Base-by-base conservation (phyloP, 2,329 filamentous ascomycete species). In the Botryosphaeria dothidea region DNA sequence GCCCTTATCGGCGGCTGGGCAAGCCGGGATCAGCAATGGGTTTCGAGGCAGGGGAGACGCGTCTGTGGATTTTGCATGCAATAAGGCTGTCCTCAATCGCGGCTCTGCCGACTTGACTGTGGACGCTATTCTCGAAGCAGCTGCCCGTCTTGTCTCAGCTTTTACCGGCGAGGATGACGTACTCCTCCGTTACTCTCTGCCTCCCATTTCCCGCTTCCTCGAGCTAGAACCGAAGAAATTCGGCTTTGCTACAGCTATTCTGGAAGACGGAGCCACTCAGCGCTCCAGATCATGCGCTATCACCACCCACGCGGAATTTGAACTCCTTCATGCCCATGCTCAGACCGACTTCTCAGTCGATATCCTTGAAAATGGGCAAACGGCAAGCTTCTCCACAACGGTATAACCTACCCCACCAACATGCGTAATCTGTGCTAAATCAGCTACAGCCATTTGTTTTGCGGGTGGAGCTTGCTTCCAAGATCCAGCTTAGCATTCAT, bases 161-260 rank as follows among this genome's bases (percentile, higher is more conserved):
- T 57, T 64, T n/a, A 64, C 62, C 21, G 62, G 62, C 43, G 62
- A 64, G 41, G 62, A 64, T 34, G 62, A 58, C 25, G 31, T 64
- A 23, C 27, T 51, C 3, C 58, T 64, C 23, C 62, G 52, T 51
- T 64, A 64, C 8, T 64, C 62, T 27, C 51, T 64, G 27, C 62
- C 51, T 21, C 21, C 51, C 23, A 17, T 34, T 19, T 27, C 48
- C 61, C 21, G 23, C 11, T 43, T 21, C 48, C 17, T 34, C 21
- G 38, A 63, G 36, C 46, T 25, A 25, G 51, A 36, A 8, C 38
- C 19, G 38, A 27, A 46, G 41, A 60, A 23, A 46, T 60, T 34
- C 56, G 56, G 56, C 34, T 11, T 60, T 60, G 56, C 56, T 31
- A 46, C 36, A 19, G 56, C 56, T 21, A 9, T 17, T 9, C 23